Base-by-base conservation (phyloP, 768 basidiomycete species). In the Pisolithus microcarpus region DNA sequence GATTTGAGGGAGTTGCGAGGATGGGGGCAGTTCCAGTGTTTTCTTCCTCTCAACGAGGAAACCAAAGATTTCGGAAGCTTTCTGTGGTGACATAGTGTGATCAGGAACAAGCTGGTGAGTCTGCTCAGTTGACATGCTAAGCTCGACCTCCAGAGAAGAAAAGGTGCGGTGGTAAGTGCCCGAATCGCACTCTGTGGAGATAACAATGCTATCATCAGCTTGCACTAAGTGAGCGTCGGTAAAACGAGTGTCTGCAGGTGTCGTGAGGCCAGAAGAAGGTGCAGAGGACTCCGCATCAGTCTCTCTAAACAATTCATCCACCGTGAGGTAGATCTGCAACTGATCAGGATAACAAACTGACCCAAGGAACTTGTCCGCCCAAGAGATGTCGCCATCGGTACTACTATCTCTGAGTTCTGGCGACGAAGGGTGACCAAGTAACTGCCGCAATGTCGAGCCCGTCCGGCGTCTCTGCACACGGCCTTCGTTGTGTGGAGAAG, bases 331-430 rank as follows among this genome's bases (percentile, higher is more conserved):
- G 31, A 7, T 38, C 24, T 5, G 39, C 19, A 43, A 31, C 23
- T n/a, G 40, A n/a, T 23, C 8, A 30, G 37, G 36, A 38, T 15
- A 36, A 42, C 13, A 7, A 11, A 38, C 80, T 51, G 57, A 88
- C 87, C 75, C 77, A 48, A 89, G 71, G 65, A 79, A 82, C 39
- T 78, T 76, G 68, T 91, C 87, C 11, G 87, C 87, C 87, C 87
- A 91, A 2, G 87, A 89, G 49, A 91, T 87, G 57, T 90, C 87
- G 7, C 86, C 81, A 62, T 87, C 85, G 1, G 61, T 67, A 55
- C 72, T 72, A n/a, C 65, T 61, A 50, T 72, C 68, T 24, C 56
- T 52, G 15, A 61, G 40, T 15, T 58, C 55, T 26, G 51, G 67
- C 1, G 66, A 60, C 9, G 58, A 61, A 0, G 82, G 73, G 48